A percentile compares a stretch with the other conserved stretches of the same genome.
Evolutionary conservation across 495 filamentous ascomycete genomes (phyloP).

Genomic region (Penicillium simplicissimum): DNA sequence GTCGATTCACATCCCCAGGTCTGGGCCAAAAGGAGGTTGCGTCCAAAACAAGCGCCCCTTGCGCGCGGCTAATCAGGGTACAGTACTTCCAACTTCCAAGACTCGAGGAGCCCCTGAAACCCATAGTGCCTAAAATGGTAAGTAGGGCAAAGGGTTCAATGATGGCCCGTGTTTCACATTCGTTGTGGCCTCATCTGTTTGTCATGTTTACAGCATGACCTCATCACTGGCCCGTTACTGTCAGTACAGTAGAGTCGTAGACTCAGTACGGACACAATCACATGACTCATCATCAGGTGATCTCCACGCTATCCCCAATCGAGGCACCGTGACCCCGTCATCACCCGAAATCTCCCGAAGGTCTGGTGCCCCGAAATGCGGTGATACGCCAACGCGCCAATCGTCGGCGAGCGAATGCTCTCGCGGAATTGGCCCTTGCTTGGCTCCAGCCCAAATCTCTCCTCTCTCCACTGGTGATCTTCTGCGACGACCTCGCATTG

Average conservation of each 20-base stretch:
- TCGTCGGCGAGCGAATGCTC: too few species aligned
- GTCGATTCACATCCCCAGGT: conserved; percentile 34
- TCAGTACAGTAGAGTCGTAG: too few species aligned
- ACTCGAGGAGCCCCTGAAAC: conserved; percentile 24
- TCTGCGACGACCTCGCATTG: conserved; percentile 11
- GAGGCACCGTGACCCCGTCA: conserved; percentile 12
- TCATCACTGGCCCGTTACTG: neutral
- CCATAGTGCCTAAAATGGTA: neutral
- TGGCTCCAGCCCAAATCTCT: conserved; percentile 22
- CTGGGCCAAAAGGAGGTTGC: conserved; percentile 38
- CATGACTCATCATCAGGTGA: neutral
- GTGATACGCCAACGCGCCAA: neutral
- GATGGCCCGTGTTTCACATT: too few species aligned
- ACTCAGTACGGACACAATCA: neutral
- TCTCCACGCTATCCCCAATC: neutral
- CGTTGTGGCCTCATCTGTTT: neutral
- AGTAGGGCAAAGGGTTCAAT: conserved; percentile 22
- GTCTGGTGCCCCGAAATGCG: neutral
- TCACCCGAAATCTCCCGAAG: conserved; percentile 17
- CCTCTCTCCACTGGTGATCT: conserved; percentile 10
- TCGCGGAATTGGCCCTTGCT: conserved; percentile 5
- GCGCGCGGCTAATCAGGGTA: conserved; percentile 40
- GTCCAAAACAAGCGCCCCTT: conserved; percentile 43
- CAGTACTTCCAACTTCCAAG: neutral
- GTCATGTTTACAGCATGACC: neutral